A percentile compares a stretch with the other conserved stretches of the same genome.
phyloP scores from a whole-genome alignment of 2,329 filamentous ascomycete genomes.

The Aureobasidium vineae region DNA sequence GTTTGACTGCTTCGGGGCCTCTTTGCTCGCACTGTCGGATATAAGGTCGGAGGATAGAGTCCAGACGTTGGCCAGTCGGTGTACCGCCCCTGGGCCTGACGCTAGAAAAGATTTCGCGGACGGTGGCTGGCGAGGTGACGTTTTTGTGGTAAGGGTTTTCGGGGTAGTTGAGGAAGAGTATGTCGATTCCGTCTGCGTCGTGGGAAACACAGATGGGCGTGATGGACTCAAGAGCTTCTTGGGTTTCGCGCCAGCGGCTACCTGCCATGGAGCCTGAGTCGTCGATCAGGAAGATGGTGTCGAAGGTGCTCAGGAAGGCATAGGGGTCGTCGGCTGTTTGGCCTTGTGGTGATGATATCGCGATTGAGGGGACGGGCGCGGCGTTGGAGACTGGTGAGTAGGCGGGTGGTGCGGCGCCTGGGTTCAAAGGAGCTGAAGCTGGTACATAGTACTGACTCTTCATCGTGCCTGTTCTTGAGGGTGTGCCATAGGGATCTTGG shows the following conservation, averaged over 20 bases:
- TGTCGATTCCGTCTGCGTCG: slow-evolving; percentile 81
- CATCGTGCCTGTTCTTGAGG: slow-evolving; percentile 9
- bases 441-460: background rate
- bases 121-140: slow-evolving; percentile 57
- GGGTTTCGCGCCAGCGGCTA: slow-evolving; percentile 71
- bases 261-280: slow-evolving; percentile 87
- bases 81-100: slow-evolving; percentile 67
- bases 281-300: slow-evolving; percentile 88
- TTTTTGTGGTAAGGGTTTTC: slow-evolving; percentile 62
- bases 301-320: slow-evolving; percentile 73
- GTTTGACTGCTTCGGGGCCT: slow-evolving; percentile 57
- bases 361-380: slow-evolving; percentile 34
- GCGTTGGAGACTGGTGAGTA: slow-evolving; percentile 48
- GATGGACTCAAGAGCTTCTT: slow-evolving; percentile 67
- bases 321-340: slow-evolving; percentile 62
- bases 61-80: slow-evolving; percentile 69
- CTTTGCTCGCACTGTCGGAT: slow-evolving; percentile 53
- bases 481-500: slow-evolving; percentile 13
- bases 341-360: slow-evolving; percentile 28
- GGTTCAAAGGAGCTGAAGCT: background rate
- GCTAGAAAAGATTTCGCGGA: slow-evolving; percentile 67
- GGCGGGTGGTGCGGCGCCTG: slow-evolving; percentile 34
- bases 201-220: slow-evolving; percentile 76
- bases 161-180: slow-evolving; percentile 82
- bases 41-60: slow-evolving; percentile 72